Evolutionary conservation across 305 asterid species (phyloP).

Genomic region (Solanum aculeatissimum): DNA sequence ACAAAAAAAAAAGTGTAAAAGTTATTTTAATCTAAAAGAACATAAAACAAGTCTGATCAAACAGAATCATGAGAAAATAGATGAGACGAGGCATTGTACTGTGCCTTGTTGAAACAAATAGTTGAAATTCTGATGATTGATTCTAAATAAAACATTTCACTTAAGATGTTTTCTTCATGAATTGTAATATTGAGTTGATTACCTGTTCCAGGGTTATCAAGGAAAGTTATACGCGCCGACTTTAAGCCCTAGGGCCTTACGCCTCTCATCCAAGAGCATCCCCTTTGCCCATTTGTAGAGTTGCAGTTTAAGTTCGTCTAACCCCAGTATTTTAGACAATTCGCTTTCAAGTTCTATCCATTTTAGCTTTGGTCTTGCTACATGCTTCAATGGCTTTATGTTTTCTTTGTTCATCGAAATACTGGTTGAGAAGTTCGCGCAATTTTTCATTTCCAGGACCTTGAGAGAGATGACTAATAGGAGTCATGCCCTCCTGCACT

Average conservation of each 20-base stretch:
- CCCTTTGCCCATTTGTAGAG: conserved; percentile 95
- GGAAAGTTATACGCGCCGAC: conserved; percentile 96
- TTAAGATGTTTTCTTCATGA: neutral
- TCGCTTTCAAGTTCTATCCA: conserved; percentile 77
- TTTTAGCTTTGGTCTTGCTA: conserved; percentile 53
- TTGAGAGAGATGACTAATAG: conserved; percentile 72
- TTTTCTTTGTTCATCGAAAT: conserved; percentile 73
- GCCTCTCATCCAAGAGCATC: conserved; percentile 93
- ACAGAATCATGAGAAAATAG: no score
- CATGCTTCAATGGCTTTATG: conserved; percentile 77
- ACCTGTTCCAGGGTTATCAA: conserved; percentile 99
- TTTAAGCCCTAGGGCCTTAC: conserved; percentile 81
- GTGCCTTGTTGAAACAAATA: neutral
- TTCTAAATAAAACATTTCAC: neutral
- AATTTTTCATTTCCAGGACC: conserved; percentile 64
- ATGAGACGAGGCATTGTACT: neutral
- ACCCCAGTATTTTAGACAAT: conserved; percentile 61
- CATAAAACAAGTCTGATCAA: no score
- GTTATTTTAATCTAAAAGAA: no score
- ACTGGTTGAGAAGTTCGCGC: conserved; percentile 49
- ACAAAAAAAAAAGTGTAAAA: no score
- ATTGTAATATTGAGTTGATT: neutral
- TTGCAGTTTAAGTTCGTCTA: conserved; percentile 65
- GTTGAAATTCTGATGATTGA: neutral
- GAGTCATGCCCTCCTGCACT: conserved; percentile 84